Evolutionary conservation across 2,329 filamentous ascomycete species (phyloP), one percentile per base, ranked within the genome.

Genomic region (Penicillium sp.): DNA sequence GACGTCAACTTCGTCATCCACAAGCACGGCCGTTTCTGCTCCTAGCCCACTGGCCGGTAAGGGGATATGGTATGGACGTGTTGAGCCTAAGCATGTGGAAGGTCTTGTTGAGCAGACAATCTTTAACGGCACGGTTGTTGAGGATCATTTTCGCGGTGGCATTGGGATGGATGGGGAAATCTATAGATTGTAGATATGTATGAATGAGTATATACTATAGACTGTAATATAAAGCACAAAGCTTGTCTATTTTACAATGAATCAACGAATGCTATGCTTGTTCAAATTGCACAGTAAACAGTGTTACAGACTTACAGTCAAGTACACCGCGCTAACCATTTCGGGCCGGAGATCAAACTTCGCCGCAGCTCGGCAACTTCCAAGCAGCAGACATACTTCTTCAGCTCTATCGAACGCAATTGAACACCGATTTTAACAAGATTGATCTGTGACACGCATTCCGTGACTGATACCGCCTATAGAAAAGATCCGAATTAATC

Each of bases 41-140:
- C 60, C 59, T 18, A 60, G 60, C 21, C 68, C 72, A 47, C 65
- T 76, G 62, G 71, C 73, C 9, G 73, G 73, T 5, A 75, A 69
- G 59, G 73, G 73, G 0, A 93, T 97, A 64, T 97, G 92, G 92
- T 83, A 97, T 60, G 92, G 90, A 18, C 80, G 92, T 47, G 84
- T 97, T 30, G 79, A 81, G 69, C 92, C 92, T 0, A 87, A 90
- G 74, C 90, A 97, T 72, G 93, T 91, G 62, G 90, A 96, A 78
- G 94, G 93, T 46, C 82, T 97, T 61, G 85, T 97, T 23, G 81
- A 86, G 64, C 95, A 90, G 71, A 97, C 93, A 0, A 81, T 97
- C 1, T 71, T 97, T 63, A 86, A 91, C 69, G 93, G 93, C 5
- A 96, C 91, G 76, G 85, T 97, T 20, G 84, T 97, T 50, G 85